Base-by-base conservation (phyloP, 768 basidiomycete species). In the Lepiota subincarnata region DNA sequence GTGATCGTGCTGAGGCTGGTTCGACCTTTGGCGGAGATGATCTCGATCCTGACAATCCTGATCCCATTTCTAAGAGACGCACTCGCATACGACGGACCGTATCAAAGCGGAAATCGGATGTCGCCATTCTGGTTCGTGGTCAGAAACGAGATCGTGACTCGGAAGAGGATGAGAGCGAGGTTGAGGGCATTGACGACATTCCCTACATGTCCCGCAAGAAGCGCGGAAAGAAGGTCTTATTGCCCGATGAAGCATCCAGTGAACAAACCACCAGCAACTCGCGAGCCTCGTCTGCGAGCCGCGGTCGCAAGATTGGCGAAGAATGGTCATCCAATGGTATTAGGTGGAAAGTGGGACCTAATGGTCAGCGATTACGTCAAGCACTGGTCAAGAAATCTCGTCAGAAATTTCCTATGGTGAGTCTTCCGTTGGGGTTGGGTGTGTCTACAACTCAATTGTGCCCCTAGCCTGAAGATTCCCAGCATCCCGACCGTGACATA, bases 241-340 rank as follows among this genome's bases (percentile, higher is more conserved):
- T 58, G 55, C 56, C 52, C 16, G 74, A 73, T 2, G 69, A 67
- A 34, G 67, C 68, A n/a, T 50, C 57, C 19, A 71, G 70, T 44
- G 78, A 85, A 64, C 59, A 71, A n/a, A 78, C 72, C 4, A 70
- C 76, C 66, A 77, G 78, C 28, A 79, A 72, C n/a, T 72, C 74
- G 7, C 65, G 70, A 20, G 60, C 74, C 8, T 81, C 82, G 58
- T 72, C 76, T 8, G 70, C 75, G n/a, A 80, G 81, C 53, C 78
- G 75, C 58, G 75, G 77, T 22, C 79, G 82, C 48, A 76, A 72
- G 54, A 76, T 88, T 55, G 87, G 88, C 22, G 89, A 92, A 31
- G 78, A 84, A 64, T 92, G 89, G 89, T 82, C 86, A 58, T 78
- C 68, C 31, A 83, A 86, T 60, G 88, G 85, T 39, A 71, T 86